Base-by-base conservation (phyloP, 345 rosid species). In the Pseudoturritis turrita region DNA sequence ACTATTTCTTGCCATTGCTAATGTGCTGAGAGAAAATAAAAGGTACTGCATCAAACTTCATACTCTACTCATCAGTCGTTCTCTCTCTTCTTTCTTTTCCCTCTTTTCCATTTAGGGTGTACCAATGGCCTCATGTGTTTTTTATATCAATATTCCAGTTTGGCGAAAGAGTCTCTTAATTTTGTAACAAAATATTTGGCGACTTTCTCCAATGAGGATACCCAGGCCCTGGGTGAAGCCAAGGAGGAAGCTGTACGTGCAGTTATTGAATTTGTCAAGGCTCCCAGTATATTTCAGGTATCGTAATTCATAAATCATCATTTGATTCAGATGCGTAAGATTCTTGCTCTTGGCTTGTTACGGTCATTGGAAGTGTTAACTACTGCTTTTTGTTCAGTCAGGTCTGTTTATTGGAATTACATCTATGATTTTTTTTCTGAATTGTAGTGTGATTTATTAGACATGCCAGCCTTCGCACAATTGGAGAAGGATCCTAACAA, bases 211-310 rank as follows among this genome's bases (percentile, higher is more conserved):
- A 82, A 71, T 50, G 97, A 87, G 67, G 99, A 96, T 66, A 78
- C 83, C 54, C 62, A 68, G 40, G 70, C 56, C 31, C 72, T 92
- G 73, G 80, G 62, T 77, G 96, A 87, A 83, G 92, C 98, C 47
- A 92, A 96, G 85, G 97, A 92, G 85, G 97, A 86, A 71, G 97
- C 96, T 68, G 92, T 81, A 31, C 87, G 68, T 54, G 75, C 97
- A 33, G 71, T 92, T 62, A 78, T 87, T 11, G 97, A 87, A 57
- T 96, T 92, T 84, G 88, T 96, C 62, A 90, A 86, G 81, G 92
- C 95, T 40, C 89, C 99, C 11, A 88, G 80, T 71, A 80, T 85
- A 62, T 86, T 88, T 73, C 97, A 87, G 99, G 98, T 92, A 87
- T 59, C 45, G 36, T 71, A 21, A n/a, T 62, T 53, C 10, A 31